Evolutionary conservation across 352 stramenopile genomes (phyloP), one percentile per base, ranked within the genome.

Genomic region (Globisporangium cederbergense): DNA sequence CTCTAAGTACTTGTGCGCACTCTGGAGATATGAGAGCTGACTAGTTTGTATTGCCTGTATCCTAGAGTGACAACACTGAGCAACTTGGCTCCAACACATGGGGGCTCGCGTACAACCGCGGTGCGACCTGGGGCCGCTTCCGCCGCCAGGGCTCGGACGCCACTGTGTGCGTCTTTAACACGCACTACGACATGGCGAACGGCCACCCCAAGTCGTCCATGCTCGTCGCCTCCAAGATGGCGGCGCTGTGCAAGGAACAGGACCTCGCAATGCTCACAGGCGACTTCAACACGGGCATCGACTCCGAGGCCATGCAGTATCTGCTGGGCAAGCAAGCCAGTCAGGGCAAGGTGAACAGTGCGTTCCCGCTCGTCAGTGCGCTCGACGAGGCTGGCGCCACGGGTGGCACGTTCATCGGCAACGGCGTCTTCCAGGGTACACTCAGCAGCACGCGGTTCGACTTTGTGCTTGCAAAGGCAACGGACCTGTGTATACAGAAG

Each of bases 131-230:
- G 62, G 66, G 66, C 16, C 66, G 66, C 25, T 73, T 73, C 36
- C 43, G 50, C 2, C 47, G 58, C 40, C 57, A 51, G 22, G 30
- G 36, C 22, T 65, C 22, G 10, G 63, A 58, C 25, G 47, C 61
- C n/a, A 70, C 43, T 13, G 66, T 70, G 22, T 73, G 66, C 55
- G 54, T 55, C 57, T 60, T 73, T 32, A 73, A 73, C 61, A 70
- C 66, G 55, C 66, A 69, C 49, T 73, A 61, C 51, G 66, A 73
- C 42, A 70, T 58, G 57, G 42, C 25, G 14, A 60, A 63, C 13
- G 66, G 56, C 4, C 53, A 68, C 5, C 22, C 45, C 8, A 32
- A 71, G 34, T 61, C 32, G 16, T 61, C 66, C 14, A 45, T 45
- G 9, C 16, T 73, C 28, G 38, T 73, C 25, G 45, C 50, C 6